phyloP scores from a whole-genome alignment of 495 filamentous ascomycete genomes.

The Trichocladium uniseriatum region DNA sequence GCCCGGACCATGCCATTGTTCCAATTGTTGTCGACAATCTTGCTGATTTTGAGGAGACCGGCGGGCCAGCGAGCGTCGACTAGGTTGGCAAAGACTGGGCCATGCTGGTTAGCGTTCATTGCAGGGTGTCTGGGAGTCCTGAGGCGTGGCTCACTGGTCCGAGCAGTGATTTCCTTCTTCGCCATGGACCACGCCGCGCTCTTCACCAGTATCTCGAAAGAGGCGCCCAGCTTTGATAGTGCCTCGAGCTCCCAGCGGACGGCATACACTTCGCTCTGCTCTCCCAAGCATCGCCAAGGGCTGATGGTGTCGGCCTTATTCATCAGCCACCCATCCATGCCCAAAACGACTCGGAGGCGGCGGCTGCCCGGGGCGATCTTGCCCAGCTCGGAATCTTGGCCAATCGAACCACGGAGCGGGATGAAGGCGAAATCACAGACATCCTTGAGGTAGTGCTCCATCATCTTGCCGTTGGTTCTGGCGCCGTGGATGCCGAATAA shows the following conservation, averaged over 20 bases:
- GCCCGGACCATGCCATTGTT: conserved; percentile 68
- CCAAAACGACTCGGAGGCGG: conserved; percentile 71
- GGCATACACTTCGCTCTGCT: conserved; percentile 67
- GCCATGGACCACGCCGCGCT: conserved; percentile 69
- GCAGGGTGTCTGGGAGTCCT: not conserved
- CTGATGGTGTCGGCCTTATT: conserved; percentile 57
- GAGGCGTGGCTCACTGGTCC: conserved; percentile 30
- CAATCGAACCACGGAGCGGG: conserved; percentile 47
- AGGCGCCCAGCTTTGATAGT: conserved; percentile 64
- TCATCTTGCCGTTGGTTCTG: conserved; percentile 73
- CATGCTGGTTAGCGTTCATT: conserved; percentile 34
- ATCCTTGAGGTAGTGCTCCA: conserved; percentile 79
- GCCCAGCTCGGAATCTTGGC: conserved; percentile 28
- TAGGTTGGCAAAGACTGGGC: conserved; percentile 58
- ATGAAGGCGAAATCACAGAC: conserved; percentile 85
- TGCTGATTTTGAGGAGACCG: conserved; percentile 65
- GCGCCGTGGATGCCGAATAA: conserved; percentile 87
- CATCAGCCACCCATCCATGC: conserved; percentile 74
- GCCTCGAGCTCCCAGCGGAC: conserved; percentile 77
- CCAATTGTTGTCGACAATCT: conserved; percentile 86
- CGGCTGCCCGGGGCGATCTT: conserved; percentile 38
- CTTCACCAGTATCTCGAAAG: conserved; percentile 63
- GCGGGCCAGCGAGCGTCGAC: conserved; percentile 66
- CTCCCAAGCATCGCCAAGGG: conserved; percentile 68
- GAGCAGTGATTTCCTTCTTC: conserved; percentile 59